Base-by-base conservation (phyloP, 495 filamentous ascomycete species). In the Venustampulla echinocandica region DNA sequence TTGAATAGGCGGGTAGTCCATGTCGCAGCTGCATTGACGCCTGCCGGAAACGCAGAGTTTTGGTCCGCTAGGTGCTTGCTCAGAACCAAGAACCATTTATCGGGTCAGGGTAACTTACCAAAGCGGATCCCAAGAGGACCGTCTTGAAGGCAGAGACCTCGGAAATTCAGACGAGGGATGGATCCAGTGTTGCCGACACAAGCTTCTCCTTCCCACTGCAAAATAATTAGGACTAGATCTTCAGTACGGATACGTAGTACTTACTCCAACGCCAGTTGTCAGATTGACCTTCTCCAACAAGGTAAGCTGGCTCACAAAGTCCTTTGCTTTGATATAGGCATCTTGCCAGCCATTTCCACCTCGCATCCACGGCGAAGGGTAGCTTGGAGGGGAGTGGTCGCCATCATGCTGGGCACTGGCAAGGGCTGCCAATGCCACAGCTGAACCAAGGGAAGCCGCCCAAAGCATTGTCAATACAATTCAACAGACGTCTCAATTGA, bases 281-380 rank as follows among this genome's bases (percentile, higher is more conserved):
- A 96, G 56, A 57, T 96, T 96, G 60, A 95, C 84, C 70, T 95
- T 95, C 69, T 95, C 89, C 10, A 81, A 65, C 47, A 95, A 65
- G 0, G 88, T 95, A 61, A 95, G 67, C 64, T 87, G 77, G 5
- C 80, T 82, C 28, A 95, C 89, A 49, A 94, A 90, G 0, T 68
- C 74, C 49, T 76, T 76, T 4, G 89, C 89, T 54, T 87, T 82
- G 25, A 60, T 64, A 59, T 94, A 89, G 10, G 87, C 86, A 3
- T 82, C 80, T 30, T 76, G 71, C 89, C 89, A 95, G 25, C 79
- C 82, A 35, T 74, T 78, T 5, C 80, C 73, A 22, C 79, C 75
- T 52, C 77, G 72, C 67, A 77, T 79, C 84, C 90, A 90, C 66
- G 89, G 87, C 9, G 85, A 86, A 7, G 89, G 89, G 60, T 94